A percentile compares a stretch with the other conserved stretches of the same genome.
phyloP scores from a whole-genome alignment of 345 rosid species.

The Fremontodendron californicum region DNA sequence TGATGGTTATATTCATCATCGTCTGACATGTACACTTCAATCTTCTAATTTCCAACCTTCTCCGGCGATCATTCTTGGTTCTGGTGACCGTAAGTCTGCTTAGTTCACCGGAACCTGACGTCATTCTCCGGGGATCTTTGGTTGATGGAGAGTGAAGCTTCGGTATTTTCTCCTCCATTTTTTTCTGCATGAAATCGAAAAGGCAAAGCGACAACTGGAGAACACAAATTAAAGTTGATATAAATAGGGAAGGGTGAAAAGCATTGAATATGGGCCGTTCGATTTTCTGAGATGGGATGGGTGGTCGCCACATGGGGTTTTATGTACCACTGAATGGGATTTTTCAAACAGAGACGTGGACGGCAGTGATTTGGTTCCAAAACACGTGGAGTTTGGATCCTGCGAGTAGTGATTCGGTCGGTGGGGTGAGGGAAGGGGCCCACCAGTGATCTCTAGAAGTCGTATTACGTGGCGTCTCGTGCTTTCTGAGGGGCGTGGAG shows the following conservation, averaged over 20 bases:
- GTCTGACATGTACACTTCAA: slow-evolving; percentile 29
- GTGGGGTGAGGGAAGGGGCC: slow-evolving; percentile 11
- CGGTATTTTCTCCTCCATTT: background rate
- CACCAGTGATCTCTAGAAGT: slow-evolving; percentile 13
- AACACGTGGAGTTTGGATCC: slow-evolving; percentile 41
- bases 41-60: slow-evolving; percentile 15
- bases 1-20: slow-evolving; percentile 16
- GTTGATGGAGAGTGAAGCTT: background rate
- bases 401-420: slow-evolving; percentile 9
- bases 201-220: background rate
- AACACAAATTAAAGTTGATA: background rate
- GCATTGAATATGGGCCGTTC: slow-evolving; percentile 24
- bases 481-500: background rate
- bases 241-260: background rate
- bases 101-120: slow-evolving; percentile 16
- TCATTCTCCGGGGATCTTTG: background rate
- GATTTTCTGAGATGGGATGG: background rate
- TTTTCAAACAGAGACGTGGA: slow-evolving; percentile 33
- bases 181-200: slow-evolving; percentile 25
- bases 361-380: background rate
- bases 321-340: slow-evolving; percentile 15
- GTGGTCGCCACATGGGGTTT: slow-evolving; percentile 38
- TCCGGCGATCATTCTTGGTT: slow-evolving; percentile 29
- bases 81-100: slow-evolving; percentile 16
- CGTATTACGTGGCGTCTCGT: slow-evolving; percentile 32